Base-by-base conservation (phyloP, 1,284 basidiomycete species). In the Boletus putidus region DNA sequence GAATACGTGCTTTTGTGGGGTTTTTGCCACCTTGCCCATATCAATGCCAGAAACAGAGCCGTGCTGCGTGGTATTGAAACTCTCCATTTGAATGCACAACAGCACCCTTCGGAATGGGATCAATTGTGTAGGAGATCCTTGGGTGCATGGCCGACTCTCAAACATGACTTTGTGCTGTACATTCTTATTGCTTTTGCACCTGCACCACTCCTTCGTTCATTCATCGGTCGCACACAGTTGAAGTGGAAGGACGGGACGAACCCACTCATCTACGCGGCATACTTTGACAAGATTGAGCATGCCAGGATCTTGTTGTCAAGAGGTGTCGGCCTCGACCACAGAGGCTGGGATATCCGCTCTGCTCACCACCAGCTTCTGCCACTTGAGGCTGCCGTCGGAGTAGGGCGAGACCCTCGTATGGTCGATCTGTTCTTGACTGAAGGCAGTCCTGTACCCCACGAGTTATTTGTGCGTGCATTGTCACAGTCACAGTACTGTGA, bases 251-350 rank as follows among this genome's bases (percentile, higher is more conserved):
- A 54, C 6, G 55, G 59, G 6, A 67, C 45, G 1, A 67, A 65
- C 18, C 63, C 62, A 0, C 62, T 65, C 12, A 43, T 48, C n/a
- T 65, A 65, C 46, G 62, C 65, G 0, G 53, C 55, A 0, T 0
- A 1, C 4, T 37, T 29, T 14, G 0, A 1, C 14, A 44, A 9
- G 25, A 10, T 51, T 0, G 54, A 52, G 20, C 63, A 67, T 29
- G 55, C 58, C 0, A 55, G 10, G 25, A 52, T 44, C 0, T n/a
- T 67, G 2, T 20, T 65, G 11, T 58, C 55, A 3, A 50, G 14
- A 1, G 58, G 62, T 6, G 42, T 12, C 20, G 14, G 25, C 2
- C 23, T 55, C 1, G 16, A 40, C 15, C 23, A 2, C 9, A 21
- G 20, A 8, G 62, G 63, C 1, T 29, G 20, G 44, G 21, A 53